Evolutionary conservation across 768 basidiomycete genomes (phyloP), one percentile per base, ranked within the genome.

Genomic region (Boletellus ananas): DNA sequence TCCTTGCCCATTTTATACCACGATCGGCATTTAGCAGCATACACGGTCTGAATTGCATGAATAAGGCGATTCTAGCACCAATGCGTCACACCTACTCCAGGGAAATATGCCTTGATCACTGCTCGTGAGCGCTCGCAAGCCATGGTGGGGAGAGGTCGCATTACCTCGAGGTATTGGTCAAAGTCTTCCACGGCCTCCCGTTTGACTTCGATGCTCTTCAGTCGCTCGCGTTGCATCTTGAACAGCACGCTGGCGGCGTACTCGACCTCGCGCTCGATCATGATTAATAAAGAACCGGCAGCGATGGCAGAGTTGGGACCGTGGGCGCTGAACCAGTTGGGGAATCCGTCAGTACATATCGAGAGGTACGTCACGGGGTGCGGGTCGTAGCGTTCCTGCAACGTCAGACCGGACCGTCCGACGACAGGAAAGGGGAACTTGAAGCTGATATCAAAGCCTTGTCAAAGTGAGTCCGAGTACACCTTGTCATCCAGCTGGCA

Each of bases 1-100:
- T 77, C 76, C 53, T 76, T 78, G 5, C 81, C 81, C 36, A 67
- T 70, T 59, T 84, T 84, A 59, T 84, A 85, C 83, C 84, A 86
- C 29, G 80, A 80, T 13, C 74, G 68, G 55, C 82, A 84, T 54
- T 77, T 77, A 42, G 75, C 72, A 34, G 75, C 72, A 60, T 78
- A 84, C 3, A 84, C 80, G 4, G 80, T 83, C 79, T 82, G 46
- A 8, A 9, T 18, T 13, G 17, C 13, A 49, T 71, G 12, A 44
- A 29, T 18, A n/a, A 27, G 27, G 17, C 11, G 2, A 9, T 14
- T 13, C 12, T 1, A 9, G 21, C 2, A 6, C 27, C 12, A 20
- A 16, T 6, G 37, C 8, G 2, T 6, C 1, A 20, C 23, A 45
- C 46, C 10, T 45, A 58, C 55, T 16, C 56, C 42, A 11, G 56